Conservation (phyloP, 495 filamentous ascomycete species). For the Coniosporium apollinis region DNA sequence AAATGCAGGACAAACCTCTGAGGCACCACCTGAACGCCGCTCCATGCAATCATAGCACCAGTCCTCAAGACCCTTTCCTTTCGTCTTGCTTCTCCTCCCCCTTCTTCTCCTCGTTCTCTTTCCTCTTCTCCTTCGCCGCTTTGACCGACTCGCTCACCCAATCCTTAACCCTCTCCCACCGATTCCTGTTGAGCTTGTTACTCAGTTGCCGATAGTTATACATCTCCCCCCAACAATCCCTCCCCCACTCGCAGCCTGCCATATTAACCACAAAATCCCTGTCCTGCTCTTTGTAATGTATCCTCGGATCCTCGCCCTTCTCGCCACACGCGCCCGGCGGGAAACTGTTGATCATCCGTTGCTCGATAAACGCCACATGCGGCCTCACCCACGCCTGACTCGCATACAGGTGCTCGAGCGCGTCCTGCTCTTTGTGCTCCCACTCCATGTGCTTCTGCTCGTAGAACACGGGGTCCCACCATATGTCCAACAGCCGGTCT, state of each 20-base stretch:
- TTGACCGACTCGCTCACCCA: slow-evolving; percentile 16
- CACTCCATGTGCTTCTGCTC: slow-evolving; percentile 99
- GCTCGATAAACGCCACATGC: slow-evolving; percentile 75
- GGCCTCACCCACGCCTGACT: slow-evolving; percentile 87
- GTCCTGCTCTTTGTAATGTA: slow-evolving; percentile 76
- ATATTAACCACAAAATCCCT: slow-evolving; percentile 97
- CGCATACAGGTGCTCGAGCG: slow-evolving; percentile 79
- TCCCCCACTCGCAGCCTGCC: slow-evolving; percentile 91
- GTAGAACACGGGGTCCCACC: slow-evolving; percentile 98
- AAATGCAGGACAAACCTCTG: too few relatives aligned
- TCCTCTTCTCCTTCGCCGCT: slow-evolving; percentile 3
- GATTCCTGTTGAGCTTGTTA: slow-evolving; percentile 65
- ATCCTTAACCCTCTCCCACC: slow-evolving; percentile 50
- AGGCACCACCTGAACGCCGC: too few relatives aligned
- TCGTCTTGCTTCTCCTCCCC: slow-evolving; percentile 6
- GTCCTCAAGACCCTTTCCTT: slow-evolving; percentile 1
- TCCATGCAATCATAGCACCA: too few relatives aligned
- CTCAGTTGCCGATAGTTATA: slow-evolving; percentile 80
- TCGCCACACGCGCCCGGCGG: slow-evolving; percentile 79
- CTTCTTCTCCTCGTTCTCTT: slow-evolving; percentile 8
- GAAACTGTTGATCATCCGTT: slow-evolving; percentile 88
- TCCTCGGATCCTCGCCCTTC: slow-evolving; percentile 48
- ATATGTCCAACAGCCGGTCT: slow-evolving; percentile 82
- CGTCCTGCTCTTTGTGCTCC: slow-evolving; percentile 97
- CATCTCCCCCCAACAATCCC: slow-evolving; percentile 97